Evolutionary conservation across 495 filamentous ascomycete genomes (phyloP), one percentile per base, ranked within the genome.

Genomic region (Penicillium verhagenii): DNA sequence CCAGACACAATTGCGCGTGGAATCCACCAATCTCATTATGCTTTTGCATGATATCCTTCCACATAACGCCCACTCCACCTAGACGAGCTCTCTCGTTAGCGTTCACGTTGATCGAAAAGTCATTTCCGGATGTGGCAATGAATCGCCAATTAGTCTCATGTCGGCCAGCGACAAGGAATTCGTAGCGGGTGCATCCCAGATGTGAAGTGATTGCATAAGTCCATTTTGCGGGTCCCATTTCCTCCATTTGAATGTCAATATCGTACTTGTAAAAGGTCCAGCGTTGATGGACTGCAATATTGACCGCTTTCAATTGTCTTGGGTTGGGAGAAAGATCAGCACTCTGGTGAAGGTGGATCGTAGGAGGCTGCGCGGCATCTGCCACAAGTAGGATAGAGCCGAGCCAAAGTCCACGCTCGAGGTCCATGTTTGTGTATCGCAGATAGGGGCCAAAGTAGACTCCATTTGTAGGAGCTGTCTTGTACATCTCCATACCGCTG

Each of bases 241-340:
- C 94, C 26, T 88, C 87, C 94, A 98, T 97, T 56, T 85, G 86
- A 23, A 97, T 73, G 58, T 96, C 90, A 52, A 98, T 69, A 55
- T 97, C 94, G 63, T 98, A 98, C 57, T 94, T 88, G 72, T 95
- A 97, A 65, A 98, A 98, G 10, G 84, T 87, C 91, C 92, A 98
- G 31, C 90, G 77, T 63, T 95, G 92, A 71, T 98, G 95, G 8
- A 82, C 86, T 59, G 86, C 89, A 43, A 98, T 96, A 18, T 86
- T 84, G 59, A 87, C 83, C 1, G 91, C 84, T 52, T 92, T 89
- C 13, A 98, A 77, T 64, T 97, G 94, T 14, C 89, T 84, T 6
- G 93, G 94, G 59, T 96, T 97, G 8, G 94, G 94, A 2, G 90
- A 94, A 2, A 98, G 79, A 63, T 98, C 95, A 29, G 86, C 67